Base-by-base conservation (phyloP, 371 early-diverging fungal species). In the Syncephalastrum racemosum region DNA sequence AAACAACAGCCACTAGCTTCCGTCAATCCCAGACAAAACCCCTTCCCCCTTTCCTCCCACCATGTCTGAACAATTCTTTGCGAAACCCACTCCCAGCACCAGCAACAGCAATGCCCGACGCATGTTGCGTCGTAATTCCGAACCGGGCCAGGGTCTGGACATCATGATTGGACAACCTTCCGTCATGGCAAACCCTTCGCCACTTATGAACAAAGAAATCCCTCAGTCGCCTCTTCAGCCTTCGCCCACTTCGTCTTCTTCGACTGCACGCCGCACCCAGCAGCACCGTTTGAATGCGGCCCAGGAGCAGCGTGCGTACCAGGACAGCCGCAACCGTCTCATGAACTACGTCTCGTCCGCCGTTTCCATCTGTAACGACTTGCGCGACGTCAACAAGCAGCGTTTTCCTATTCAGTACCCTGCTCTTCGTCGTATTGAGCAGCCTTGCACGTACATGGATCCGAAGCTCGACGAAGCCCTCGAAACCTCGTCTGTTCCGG, bases 321-420 rank as follows among this genome's bases (percentile, higher is more conserved):
- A 82, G 10, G 87, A 88, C 62, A 89, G 86, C 60, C 83, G 87
- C 66, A 82, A 83, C 42, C 81, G 85, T n/a, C 71, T 90, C 45
- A 74, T 84, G 63, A 73, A 64, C 19, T 72, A 86, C 58, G 81
- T 90, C 52, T 56, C 64, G 18, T 77, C 76, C 61, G 85, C 87
- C 7, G 73, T 75, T 47, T 56, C 72, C 6, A 64, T 89, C 36
- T 79, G 89, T 56, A 75, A 79, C 14, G 87, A 86, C 36, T 64
- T 88, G 44, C 81, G 84, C 20, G 70, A 84, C 50, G 79, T 78
- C 60, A 90, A 88, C 54, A 79, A 82, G 44, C 66, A 77, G 49
- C 77, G 80, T 23, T 85, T 80, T 64, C 80, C 83, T 24, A 84
- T 89, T 14, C 83, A 84, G 52, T 90, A 88, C 59, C 90, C 90